These are phyloP conservation scores for Akanthomyces dipterigenus DNA, from an alignment of 2,329 filamentous ascomycete species.

Conservation along the genomic window DNA sequence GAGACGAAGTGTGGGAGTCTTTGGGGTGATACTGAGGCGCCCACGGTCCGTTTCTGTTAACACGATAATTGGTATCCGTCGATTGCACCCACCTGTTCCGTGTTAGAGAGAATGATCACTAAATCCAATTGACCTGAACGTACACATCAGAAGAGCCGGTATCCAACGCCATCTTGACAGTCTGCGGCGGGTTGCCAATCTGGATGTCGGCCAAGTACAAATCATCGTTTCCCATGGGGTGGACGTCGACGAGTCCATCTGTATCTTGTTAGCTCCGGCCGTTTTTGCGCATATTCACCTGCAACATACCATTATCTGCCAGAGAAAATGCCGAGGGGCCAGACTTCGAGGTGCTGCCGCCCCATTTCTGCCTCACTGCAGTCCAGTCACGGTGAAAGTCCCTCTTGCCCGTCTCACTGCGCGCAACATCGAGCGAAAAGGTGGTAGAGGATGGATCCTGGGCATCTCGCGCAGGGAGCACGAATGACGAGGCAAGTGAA, in stretches of 20 bases:
- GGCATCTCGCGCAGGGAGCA: constrained; percentile 10
- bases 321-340: constrained; percentile 21
- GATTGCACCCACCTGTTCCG: constrained; percentile 47
- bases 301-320: constrained; percentile 21
- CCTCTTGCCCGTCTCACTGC: constrained; percentile 18
- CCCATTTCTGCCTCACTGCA: constrained; percentile 29
- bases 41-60: constrained; percentile 29
- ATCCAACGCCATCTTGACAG: constrained; percentile 42
- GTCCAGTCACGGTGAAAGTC: constrained; percentile 29
- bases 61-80: constrained; percentile 35
- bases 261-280: background rate
- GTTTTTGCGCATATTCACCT: background rate
- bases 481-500: constrained; percentile 14
- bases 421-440: constrained; percentile 25
- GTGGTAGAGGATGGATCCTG: background rate
- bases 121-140: constrained; percentile 30
- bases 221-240: constrained; percentile 33
- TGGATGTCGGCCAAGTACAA: constrained; percentile 37
- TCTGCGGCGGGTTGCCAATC: constrained; percentile 42
- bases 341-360: constrained; percentile 18
- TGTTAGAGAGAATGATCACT: background rate
- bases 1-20: constrained; percentile 36
- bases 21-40: constrained; percentile 37
- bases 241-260: constrained; percentile 29
- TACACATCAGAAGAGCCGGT: constrained; percentile 56